These are phyloP conservation scores for Biscogniauxia sp. DNA, from an alignment of 2,329 filamentous ascomycete species.

Conservation along the genomic window DNA sequence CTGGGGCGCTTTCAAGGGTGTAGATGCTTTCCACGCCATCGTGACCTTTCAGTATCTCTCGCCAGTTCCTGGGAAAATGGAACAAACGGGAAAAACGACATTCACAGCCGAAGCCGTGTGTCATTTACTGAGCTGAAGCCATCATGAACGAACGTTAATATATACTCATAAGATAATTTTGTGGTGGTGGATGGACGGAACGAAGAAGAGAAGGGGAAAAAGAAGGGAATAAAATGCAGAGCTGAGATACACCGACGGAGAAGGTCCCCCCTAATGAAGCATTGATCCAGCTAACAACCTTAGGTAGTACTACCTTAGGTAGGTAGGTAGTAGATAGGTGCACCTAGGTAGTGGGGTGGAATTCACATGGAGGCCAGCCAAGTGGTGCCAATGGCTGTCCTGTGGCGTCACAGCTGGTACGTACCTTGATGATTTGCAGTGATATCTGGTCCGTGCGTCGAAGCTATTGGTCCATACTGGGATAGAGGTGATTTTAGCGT, in stretches of 20 bases:
- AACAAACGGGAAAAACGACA: slow-evolving; percentile 31
- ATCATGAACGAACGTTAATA: slow-evolving; percentile 33
- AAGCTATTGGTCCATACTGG: neutral
- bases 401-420: slow-evolving; percentile 6
- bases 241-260: slow-evolving; percentile 13
- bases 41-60: slow-evolving; percentile 29
- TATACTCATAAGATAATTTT: slow-evolving; percentile 5
- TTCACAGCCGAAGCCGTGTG: slow-evolving; percentile 55
- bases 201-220: neutral
- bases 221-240: neutral
- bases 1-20: slow-evolving; percentile 48
- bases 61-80: slow-evolving; percentile 18
- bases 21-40: slow-evolving; percentile 53
- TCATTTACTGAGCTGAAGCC: slow-evolving; percentile 46
- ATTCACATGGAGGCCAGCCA: slow-evolving; percentile 8
- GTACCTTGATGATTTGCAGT: slow-evolving; percentile 1
- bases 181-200: slow-evolving; percentile 2
- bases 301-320: neutral
- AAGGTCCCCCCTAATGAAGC: neutral
- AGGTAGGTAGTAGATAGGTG: neutral
- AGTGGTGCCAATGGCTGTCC: slow-evolving; percentile 3
- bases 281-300: neutral
- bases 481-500: neutral
- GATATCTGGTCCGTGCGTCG: neutral
- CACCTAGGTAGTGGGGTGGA: slow-evolving; percentile 7